Evolutionary conservation across 345 rosid species (phyloP).

Genomic region (Salix suchowensis): DNA sequence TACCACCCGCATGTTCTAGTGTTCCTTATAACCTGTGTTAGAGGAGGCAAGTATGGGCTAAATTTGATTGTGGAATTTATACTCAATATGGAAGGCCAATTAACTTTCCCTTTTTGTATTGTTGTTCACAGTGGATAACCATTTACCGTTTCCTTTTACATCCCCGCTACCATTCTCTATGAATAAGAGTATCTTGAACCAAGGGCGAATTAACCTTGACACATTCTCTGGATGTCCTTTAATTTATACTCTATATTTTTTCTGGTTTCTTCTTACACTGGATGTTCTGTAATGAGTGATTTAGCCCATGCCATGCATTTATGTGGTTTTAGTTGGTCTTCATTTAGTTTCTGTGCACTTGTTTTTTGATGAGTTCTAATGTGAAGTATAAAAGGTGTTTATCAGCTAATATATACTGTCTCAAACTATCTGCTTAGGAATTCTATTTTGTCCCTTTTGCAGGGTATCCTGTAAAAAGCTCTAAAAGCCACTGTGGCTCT

Average conservation of each 20-base stretch:
- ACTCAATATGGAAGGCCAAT: neutral
- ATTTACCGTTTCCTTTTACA: neutral
- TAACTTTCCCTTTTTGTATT: neutral
- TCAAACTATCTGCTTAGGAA: conserved; percentile 4
- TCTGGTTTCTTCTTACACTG: neutral
- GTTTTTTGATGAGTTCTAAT: neutral
- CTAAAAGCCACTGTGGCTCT: conserved; percentile 10
- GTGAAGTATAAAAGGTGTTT: neutral
- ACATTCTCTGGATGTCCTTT: neutral
- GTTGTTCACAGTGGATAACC: neutral
- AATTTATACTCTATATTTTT: neutral
- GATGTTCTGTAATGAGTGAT: neutral
- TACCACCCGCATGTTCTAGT: neutral
- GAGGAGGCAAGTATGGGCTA: neutral
- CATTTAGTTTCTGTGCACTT: neutral
- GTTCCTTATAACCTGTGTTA: neutral
- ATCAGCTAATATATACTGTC: neutral
- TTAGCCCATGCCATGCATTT: neutral
- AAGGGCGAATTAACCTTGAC: neutral
- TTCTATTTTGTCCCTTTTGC: conserved; percentile 19
- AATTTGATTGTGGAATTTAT: neutral
- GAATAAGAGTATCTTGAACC: neutral
- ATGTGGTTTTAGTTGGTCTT: neutral
- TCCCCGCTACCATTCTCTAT: neutral
- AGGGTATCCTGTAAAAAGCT: conserved; percentile 23